phyloP scores from a whole-genome alignment of 169 alveolate species.

The Plasmodium adleri region DNA sequence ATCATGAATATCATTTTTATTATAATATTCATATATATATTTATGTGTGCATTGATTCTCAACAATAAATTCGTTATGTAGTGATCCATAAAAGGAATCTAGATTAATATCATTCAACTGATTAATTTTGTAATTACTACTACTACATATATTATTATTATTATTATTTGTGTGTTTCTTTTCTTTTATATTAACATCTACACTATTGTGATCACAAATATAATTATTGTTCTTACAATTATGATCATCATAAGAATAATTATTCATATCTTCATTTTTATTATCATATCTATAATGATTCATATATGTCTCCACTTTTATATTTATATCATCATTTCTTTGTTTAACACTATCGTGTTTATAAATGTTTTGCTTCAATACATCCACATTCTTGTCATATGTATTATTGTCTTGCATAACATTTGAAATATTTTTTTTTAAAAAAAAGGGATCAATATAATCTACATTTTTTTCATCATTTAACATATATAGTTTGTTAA shows the following conservation, averaged over 20 bases:
- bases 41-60: slow-evolving; percentile 44
- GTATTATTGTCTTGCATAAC: slow-evolving; percentile 14
- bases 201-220: background rate
- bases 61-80: slow-evolving; percentile 60
- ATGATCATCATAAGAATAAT: slow-evolving; percentile 3
- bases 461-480: slow-evolving; percentile 15
- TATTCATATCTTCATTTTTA: background rate
- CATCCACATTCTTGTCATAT: background rate
- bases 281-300: background rate
- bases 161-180: background rate
- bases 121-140: background rate
- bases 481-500: slow-evolving; percentile 22
- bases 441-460: slow-evolving; percentile 30
- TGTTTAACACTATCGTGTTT: background rate
- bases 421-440: slow-evolving; percentile 36
- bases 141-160: background rate
- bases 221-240: background rate
- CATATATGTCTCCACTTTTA: background rate
- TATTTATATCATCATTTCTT: background rate
- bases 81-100: slow-evolving; percentile 14
- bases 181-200: background rate
- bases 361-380: background rate
- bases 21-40: slow-evolving; percentile 70
- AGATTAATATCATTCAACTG: background rate
- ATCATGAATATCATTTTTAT: slow-evolving; percentile 41